Base-by-base conservation (phyloP, 768 basidiomycete genomes). In the Symmetrospora coprosmae region DNA sequence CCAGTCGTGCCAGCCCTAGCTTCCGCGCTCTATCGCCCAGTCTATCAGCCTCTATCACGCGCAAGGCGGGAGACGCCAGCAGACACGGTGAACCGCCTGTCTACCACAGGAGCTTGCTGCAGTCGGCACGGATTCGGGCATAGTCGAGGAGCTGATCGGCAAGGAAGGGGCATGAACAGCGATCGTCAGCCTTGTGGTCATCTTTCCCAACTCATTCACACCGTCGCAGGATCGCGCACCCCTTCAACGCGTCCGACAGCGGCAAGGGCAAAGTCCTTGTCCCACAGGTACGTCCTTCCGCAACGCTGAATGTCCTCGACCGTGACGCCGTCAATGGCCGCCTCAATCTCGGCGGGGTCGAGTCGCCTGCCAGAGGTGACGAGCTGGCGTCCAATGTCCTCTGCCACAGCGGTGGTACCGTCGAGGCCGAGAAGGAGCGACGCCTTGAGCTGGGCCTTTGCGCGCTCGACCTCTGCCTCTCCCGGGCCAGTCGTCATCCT, bases 371-470 rank as follows among this genome's bases (percentile, higher is more conserved):
- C 94, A 64, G 82, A 88, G 33, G 92, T 97, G 62, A 99, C 87
- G 62, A 99, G 79, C 72, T 96, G 92, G 68, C 91, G 78, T n/a
- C 94, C 92, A 73, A 97, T 90, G 70, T 99, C 94, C 77, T 99
- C 94, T 33, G 94, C 92, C 64, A 91, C 80, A 51, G 90, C 88
- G 31, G 90, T 96, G 17, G 88, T 85, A n/a, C 94, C 94, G 68
- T 97, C 94, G 40, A 97, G 77, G 61, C 83, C 78, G 49, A 99
- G 81, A 40, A 99, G 77, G 66, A 97, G 76, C 59, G 83, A 85
- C 51, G 92, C 91, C 79, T 97, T 99, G 67, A 97, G 82, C 76
- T 97, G 94, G 71, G 86, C 89, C 81, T 99, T 99, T 50, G 92
- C 90, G 46, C 94, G 82, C 79, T 96, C 91, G 64, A 96, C 89